Evolutionary conservation across 352 stramenopile genomes (phyloP), one percentile per base, ranked within the genome.

Genomic region (Pythium angustatum): DNA sequence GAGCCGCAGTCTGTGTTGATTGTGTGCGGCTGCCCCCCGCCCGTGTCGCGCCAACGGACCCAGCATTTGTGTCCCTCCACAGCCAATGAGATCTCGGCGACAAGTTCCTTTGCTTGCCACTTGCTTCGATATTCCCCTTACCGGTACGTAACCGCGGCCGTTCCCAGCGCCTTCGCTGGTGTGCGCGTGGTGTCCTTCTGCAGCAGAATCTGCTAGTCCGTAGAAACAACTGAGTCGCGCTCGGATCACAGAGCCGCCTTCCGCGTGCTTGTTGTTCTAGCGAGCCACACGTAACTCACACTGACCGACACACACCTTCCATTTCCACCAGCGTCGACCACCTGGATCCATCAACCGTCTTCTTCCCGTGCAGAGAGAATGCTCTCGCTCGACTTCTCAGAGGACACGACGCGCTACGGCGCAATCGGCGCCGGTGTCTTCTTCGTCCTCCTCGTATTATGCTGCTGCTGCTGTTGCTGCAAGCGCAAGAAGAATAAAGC

Each of bases 391-490:
- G 58, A 64, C 19, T 64, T 58, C 34, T 64, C 58, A 3, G 47
- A 57, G 27, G 58, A 64, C 47, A 58, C 48, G 34, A 54, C 55
- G n/a, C 58, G 57, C 26, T 64, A 64, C 26, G 38, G 19, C 9
- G 30, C 40, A 22, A 56, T 64, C 47, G 58, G 58, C 24, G 48
- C 3, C 33, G 58, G 58, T 12, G 58, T 31, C n/a, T 34, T 14
- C 17, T 2, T 64, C 34, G n/a, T 57, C 17, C 47, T 64, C 28
- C 26, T 64, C 22, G 10, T 58, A 24, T 21, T 64, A 9, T 12
- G 40, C 28, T 64, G 47, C 31, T 64, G 49, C 34, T 64, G 57
- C 45, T 56, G 57, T 7, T 64, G 49, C 36, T 41, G 47, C 24
- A 36, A 33, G 33, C 38, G 30, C 26, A 63, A 55, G 58, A 45